Evolutionary conservation across 176 grass and related monocot species (phyloP).

Genomic region (Carex kokanica): DNA sequence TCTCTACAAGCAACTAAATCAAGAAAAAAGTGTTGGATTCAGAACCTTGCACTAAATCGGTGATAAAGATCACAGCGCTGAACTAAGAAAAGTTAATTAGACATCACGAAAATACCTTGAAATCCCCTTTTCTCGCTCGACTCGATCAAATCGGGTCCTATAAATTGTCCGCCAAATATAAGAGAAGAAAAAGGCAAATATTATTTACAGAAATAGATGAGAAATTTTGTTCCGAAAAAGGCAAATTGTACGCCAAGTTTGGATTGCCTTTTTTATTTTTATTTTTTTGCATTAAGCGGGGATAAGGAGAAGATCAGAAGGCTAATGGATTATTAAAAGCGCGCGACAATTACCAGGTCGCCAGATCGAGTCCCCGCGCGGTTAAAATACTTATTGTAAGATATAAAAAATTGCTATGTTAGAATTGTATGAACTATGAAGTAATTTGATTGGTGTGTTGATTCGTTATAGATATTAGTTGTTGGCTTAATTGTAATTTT

Average conservation of each 20-base stretch:
- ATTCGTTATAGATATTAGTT: too few species aligned
- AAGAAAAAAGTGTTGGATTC: background rate
- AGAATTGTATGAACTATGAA: too few species aligned
- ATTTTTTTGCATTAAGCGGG: background rate
- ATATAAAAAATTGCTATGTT: too few species aligned
- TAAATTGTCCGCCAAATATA: background rate
- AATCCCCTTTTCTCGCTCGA: background rate
- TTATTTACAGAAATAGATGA: background rate
- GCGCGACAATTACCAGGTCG: background rate
- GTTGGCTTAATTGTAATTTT: too few species aligned
- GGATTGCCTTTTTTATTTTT: background rate
- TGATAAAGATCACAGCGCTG: background rate
- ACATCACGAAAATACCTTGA: background rate
- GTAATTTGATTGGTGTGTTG: too few species aligned
- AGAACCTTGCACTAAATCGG: background rate
- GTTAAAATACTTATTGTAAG: background rate
- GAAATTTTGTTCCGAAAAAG: background rate
- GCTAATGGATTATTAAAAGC: background rate
- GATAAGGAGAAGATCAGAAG: background rate
- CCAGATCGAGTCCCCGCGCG: background rate
- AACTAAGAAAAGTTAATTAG: background rate
- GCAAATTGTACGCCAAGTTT: background rate
- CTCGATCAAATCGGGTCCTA: constrained; percentile 11
- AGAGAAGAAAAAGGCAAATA: background rate
- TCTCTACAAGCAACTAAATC: background rate